phyloP scores from a whole-genome alignment of 2,329 filamentous ascomycete genomes.

The Epicoccum nigrum region DNA sequence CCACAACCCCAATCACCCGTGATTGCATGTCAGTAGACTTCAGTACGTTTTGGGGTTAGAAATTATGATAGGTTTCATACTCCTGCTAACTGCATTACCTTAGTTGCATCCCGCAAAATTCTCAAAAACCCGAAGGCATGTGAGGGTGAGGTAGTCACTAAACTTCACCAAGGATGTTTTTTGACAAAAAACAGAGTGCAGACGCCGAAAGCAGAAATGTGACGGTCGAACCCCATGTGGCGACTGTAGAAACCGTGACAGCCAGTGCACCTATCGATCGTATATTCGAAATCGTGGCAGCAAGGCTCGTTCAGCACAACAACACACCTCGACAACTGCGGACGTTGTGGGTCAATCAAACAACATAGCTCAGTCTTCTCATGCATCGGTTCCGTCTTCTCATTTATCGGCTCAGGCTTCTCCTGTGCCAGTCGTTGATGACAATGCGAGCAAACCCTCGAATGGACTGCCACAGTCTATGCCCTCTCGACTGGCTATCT shows the following conservation, averaged over 20 bases:
- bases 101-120: constrained; percentile 1
- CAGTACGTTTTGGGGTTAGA: too few relatives aligned
- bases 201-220: constrained; percentile 15
- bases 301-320: background rate
- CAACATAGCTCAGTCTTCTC: background rate
- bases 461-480: constrained; percentile 4
- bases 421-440: background rate
- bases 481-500: constrained; percentile 12
- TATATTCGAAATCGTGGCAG: constrained; percentile 5
- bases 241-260: constrained; percentile 5
- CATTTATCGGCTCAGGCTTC: too few relatives aligned
- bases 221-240: constrained; percentile 9
- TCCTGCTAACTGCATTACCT: too few relatives aligned
- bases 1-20: too few relatives aligned
- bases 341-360: too few relatives aligned
- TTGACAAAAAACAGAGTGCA: constrained; percentile 6
- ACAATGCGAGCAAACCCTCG: background rate
- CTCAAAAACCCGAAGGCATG: constrained; percentile 17
- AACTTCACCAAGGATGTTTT: background rate
- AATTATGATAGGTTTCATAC: too few relatives aligned
- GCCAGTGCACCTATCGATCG: constrained; percentile 9
- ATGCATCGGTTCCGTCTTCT: too few relatives aligned
- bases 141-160: constrained; percentile 1
- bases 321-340: background rate
- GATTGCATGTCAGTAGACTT: too few relatives aligned